These are phyloP conservation scores for Chytriomyces sp. DNA, from an alignment of 192 early-diverging fungal genomes.

Conservation along the genomic window DNA sequence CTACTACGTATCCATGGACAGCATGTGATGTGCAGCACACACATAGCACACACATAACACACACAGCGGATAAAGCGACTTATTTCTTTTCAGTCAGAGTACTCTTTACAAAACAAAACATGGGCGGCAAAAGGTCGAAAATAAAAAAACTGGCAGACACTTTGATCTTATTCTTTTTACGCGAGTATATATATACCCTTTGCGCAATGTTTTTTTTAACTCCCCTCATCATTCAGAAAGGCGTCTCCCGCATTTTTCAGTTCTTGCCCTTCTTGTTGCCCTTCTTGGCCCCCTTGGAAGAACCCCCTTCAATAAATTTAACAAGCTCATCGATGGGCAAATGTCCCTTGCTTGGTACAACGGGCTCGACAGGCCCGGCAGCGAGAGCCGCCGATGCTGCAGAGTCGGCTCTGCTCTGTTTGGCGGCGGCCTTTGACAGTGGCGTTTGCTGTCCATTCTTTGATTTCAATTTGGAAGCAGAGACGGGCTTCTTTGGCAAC, in stretches of 20 bases:
- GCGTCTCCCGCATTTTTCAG: too few relatives aligned
- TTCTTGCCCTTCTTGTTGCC: constrained; percentile 11
- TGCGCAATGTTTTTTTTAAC: too few relatives aligned
- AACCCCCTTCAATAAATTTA: constrained; percentile 56
- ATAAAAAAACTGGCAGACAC: too few relatives aligned
- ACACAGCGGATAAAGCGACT: too few relatives aligned
- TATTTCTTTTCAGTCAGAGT: too few relatives aligned
- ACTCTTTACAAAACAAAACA: too few relatives aligned
- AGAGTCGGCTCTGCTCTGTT: neutral
- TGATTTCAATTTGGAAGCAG: neutral
- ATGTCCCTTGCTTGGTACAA: constrained; percentile 61
- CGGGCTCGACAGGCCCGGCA: constrained; percentile 34
- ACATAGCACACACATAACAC: too few relatives aligned
- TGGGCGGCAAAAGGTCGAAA: too few relatives aligned
- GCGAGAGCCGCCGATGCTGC: constrained; percentile 44
- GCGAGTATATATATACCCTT: too few relatives aligned
- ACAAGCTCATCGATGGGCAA: constrained; percentile 80
- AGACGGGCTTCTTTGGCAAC: neutral
- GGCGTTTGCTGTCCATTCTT: neutral
- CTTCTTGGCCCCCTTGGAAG: constrained; percentile 16
- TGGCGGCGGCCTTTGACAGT: neutral
- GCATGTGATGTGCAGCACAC: constrained; percentile 15
- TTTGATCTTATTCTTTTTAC: too few relatives aligned
- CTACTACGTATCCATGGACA: constrained; percentile 26
- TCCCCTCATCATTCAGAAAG: too few relatives aligned